A percentile compares a stretch with the other conserved stretches of the same genome.
These are phyloP conservation scores for Aspergillus conjunctus DNA, from an alignment of 495 filamentous ascomycete species.

Conservation along the genomic window DNA sequence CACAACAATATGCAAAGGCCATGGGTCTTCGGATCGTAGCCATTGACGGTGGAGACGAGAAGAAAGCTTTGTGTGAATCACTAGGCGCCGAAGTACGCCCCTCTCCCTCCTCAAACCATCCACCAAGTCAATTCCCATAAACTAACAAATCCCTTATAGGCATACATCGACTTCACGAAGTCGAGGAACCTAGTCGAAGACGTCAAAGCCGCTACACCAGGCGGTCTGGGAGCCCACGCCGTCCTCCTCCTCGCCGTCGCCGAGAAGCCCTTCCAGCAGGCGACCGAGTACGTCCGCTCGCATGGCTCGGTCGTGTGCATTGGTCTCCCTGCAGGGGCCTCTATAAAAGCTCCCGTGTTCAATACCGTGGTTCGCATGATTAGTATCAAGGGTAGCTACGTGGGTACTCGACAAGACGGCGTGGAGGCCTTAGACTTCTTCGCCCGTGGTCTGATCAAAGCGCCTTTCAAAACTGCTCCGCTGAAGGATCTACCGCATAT, in stretches of 20 bases:
- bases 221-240: slow-evolving; percentile 83
- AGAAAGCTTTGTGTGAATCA: slow-evolving; percentile 63
- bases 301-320: slow-evolving; percentile 81
- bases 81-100: slow-evolving; percentile 59
- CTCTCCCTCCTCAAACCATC: not conserved
- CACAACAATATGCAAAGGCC: slow-evolving; percentile 83
- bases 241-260: slow-evolving; percentile 81
- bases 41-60: slow-evolving; percentile 80
- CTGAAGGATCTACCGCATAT: slow-evolving; percentile 76
- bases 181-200: slow-evolving; percentile 76
- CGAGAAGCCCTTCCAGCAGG: slow-evolving; percentile 95
- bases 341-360: slow-evolving; percentile 80
- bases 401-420: slow-evolving; percentile 84
- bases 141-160: slow-evolving; percentile 29
- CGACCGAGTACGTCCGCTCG: slow-evolving; percentile 79
- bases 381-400: slow-evolving; percentile 89
- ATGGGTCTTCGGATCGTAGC: slow-evolving; percentile 81
- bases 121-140: not conserved
- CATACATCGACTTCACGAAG: slow-evolving; percentile 76
- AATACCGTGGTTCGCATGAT: slow-evolving; percentile 86
- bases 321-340: slow-evolving; percentile 78
- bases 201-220: slow-evolving; percentile 74
- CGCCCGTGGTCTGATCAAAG: slow-evolving; percentile 76
- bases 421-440: slow-evolving; percentile 89
- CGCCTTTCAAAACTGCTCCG: slow-evolving; percentile 81